Conservation (phyloP, 305 asterid species). For the Fraxinus velutina region DNA sequence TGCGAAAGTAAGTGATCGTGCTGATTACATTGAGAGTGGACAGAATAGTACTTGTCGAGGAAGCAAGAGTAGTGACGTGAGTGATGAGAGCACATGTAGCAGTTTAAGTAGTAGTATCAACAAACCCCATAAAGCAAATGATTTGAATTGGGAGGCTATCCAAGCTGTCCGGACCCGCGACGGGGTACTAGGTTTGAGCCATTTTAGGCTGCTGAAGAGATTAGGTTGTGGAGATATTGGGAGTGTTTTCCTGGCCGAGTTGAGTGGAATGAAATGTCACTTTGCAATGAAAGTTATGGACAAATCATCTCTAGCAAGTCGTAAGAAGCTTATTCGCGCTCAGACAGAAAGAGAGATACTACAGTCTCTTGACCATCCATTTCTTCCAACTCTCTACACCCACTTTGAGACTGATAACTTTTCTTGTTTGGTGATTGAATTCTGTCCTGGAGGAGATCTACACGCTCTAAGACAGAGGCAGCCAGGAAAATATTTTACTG, state of each 20-base stretch:
- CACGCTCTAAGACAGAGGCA: constrained; percentile 73
- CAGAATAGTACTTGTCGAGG: constrained; percentile 65
- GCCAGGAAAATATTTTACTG: constrained; percentile 70
- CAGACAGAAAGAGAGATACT: constrained; percentile 79
- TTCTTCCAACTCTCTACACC: constrained; percentile 66
- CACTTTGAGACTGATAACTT: constrained; percentile 80
- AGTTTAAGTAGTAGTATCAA: constrained; percentile 63
- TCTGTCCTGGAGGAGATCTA: constrained; percentile 82
- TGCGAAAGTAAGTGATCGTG: constrained; percentile 41
- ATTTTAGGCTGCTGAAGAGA: constrained; percentile 67
- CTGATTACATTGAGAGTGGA: constrained; percentile 50
- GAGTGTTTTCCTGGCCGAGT: constrained; percentile 74
- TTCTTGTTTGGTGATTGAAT: constrained; percentile 80
- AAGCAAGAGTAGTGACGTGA: constrained; percentile 65
- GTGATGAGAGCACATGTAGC: constrained; percentile 70
- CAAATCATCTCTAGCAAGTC: constrained; percentile 64
- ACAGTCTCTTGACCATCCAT: constrained; percentile 72
- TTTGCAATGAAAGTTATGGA: constrained; percentile 88
- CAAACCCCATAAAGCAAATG: constrained; percentile 76
- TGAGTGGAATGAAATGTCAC: constrained; percentile 63
- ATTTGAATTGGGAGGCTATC: constrained; percentile 69
- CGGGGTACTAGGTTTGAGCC: constrained; percentile 62
- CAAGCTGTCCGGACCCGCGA: constrained; percentile 57
- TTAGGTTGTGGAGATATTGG: constrained; percentile 86
- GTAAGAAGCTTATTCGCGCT: constrained; percentile 82